phyloP scores from a whole-genome alignment of 805 yeast genomes.

The Isabelozyma pseudorhagii region DNA sequence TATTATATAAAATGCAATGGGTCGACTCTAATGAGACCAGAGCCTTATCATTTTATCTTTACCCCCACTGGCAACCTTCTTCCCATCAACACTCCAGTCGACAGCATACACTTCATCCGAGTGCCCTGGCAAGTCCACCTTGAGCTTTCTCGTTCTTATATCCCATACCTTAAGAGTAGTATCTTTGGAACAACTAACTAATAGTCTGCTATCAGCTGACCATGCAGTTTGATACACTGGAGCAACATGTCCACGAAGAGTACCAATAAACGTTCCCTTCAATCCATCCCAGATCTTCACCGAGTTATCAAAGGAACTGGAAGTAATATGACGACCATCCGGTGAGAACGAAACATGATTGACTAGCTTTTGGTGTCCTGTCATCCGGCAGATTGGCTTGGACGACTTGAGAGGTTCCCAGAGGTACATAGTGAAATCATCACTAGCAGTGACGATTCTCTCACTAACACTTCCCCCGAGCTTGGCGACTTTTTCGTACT shows the following conservation, averaged over 20 bases:
- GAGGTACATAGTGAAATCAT: constrained; percentile 95
- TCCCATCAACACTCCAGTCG: constrained; percentile 97
- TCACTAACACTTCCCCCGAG: constrained; percentile 58
- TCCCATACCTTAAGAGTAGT: constrained; percentile 98
- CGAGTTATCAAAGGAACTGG: constrained; percentile 94
- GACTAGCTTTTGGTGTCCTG: constrained; percentile 96
- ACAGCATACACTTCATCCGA: constrained; percentile 94
- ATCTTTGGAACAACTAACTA: constrained; percentile 93
- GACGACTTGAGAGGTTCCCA: constrained; percentile 86
- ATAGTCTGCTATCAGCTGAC: constrained; percentile 89
- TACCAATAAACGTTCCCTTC: constrained; percentile 83
- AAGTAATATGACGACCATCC: constrained; percentile 85
- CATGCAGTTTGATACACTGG: constrained; percentile 97
- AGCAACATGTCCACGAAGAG: constrained; percentile 96
- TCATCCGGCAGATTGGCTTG: constrained; percentile 90
- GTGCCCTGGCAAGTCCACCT: constrained; percentile 93
- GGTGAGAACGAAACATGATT: constrained; percentile 96
- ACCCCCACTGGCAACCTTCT: constrained; percentile 94
- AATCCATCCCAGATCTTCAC: constrained; percentile 95
- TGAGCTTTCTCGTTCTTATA: constrained; percentile 75
- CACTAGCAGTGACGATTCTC: constrained; percentile 90
- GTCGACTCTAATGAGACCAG: constrained; percentile 72
- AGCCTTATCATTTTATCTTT: constrained; percentile 91
- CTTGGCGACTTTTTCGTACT: constrained; percentile 62
- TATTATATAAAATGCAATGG: not conserved